A percentile compares a stretch with the other conserved stretches of the same genome.
Conservation (phyloP, 768 basidiomycete species). For the Mycena metata region DNA sequence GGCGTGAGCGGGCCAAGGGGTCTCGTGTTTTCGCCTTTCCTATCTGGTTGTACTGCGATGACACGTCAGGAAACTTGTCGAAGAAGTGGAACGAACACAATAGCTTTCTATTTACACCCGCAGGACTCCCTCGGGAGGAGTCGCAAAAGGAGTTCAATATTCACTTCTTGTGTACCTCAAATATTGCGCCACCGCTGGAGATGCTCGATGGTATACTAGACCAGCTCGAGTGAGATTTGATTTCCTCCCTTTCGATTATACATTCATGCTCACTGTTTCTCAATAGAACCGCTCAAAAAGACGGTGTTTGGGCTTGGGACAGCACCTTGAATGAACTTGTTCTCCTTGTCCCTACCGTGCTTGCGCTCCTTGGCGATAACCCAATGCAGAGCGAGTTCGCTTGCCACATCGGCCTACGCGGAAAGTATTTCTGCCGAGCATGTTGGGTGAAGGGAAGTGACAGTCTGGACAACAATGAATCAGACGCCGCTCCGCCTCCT, state of each 20-base stretch:
- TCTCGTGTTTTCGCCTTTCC: constrained; percentile 47
- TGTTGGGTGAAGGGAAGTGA: constrained; percentile 51
- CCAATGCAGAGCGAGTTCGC: too few species aligned
- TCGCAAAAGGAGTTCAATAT: constrained; percentile 52
- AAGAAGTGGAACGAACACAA: constrained; percentile 66
- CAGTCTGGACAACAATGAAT: constrained; percentile 12
- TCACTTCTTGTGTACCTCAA: constrained; percentile 59
- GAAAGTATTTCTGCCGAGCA: constrained; percentile 55
- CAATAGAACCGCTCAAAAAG: constrained; percentile 31
- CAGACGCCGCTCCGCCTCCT: neutral
- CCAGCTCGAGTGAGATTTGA: constrained; percentile 48
- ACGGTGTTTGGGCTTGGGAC: constrained; percentile 58
- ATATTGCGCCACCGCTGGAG: constrained; percentile 56
- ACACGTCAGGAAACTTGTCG: constrained; percentile 59
- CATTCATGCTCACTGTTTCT: too few species aligned
- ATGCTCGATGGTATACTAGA: constrained; percentile 57
- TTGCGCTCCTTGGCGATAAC: constrained; percentile 53
- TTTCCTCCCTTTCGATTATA: too few species aligned
- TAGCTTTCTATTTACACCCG: constrained; percentile 52
- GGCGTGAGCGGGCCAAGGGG: constrained; percentile 46
- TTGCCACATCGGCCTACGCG: constrained; percentile 53
- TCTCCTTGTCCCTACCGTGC: constrained; percentile 45
- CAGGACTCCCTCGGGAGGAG: constrained; percentile 51
- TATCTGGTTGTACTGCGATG: constrained; percentile 60
- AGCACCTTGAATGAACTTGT: constrained; percentile 42